Conservation (phyloP, 495 filamentous ascomycete genomes). For the Podospora didyma region DNA sequence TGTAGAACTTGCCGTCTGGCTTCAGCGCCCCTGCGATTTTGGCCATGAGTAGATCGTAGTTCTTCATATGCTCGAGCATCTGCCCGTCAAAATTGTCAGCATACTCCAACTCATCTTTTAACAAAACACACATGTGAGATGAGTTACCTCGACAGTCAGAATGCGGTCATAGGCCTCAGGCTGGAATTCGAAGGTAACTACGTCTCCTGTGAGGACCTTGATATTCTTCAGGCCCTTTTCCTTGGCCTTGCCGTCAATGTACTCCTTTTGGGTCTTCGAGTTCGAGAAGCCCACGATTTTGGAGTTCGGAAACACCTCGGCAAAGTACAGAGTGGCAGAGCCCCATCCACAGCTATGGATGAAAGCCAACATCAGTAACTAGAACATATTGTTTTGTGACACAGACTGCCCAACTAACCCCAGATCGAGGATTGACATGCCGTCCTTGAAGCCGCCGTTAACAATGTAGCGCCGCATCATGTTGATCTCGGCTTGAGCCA, state of each 20-base stretch:
- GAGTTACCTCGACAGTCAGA: constrained; percentile 52
- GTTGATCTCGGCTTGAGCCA: constrained; percentile 59
- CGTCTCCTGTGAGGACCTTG: constrained; percentile 57
- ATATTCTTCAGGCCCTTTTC: constrained; percentile 52
- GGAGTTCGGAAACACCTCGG: constrained; percentile 54
- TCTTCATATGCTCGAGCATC: constrained; percentile 74
- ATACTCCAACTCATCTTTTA: too few relatives aligned
- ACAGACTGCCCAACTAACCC: constrained; percentile 41
- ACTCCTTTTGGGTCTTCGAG: constrained; percentile 57
- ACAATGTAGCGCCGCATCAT: constrained; percentile 59
- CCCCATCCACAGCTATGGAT: constrained; percentile 59
- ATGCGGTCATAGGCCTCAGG: constrained; percentile 53
- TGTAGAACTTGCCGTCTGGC: constrained; percentile 58
- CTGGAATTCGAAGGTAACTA: constrained; percentile 57
- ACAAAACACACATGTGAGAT: too few relatives aligned
- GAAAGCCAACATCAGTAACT: constrained; percentile 7
- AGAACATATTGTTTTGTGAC: neutral
- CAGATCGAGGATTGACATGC: constrained; percentile 58
- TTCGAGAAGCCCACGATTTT: constrained; percentile 62
- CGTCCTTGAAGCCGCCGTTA: constrained; percentile 51
- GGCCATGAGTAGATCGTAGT: constrained; percentile 60
- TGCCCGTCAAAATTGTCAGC: constrained; percentile 6
- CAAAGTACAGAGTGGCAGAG: constrained; percentile 57
- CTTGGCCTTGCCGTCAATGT: constrained; percentile 55
- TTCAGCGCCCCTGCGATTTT: constrained; percentile 54